Percentiles rank a stretch among this genome's conserved stretches.
These are phyloP conservation scores for Tricholoma bakamatsutake DNA, from an alignment of 768 basidiomycete genomes.

Conservation along the genomic window DNA sequence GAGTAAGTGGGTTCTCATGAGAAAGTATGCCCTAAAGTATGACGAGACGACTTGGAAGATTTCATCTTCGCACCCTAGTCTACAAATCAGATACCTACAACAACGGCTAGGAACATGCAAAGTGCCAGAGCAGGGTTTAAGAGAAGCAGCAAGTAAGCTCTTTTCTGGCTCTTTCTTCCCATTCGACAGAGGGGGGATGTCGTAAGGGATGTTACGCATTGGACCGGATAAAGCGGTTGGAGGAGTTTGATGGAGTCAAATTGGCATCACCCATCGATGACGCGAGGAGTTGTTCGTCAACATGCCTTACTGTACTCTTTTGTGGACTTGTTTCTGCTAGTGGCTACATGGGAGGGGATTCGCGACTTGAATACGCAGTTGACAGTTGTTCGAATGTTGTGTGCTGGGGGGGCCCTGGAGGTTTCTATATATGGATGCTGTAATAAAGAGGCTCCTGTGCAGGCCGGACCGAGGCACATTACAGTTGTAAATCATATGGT, in stretches of 20 bases:
- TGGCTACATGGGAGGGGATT: no score
- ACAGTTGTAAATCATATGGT: neutral
- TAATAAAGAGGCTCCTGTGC: neutral
- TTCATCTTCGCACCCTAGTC: neutral
- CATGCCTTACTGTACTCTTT: neutral
- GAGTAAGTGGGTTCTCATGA: neutral
- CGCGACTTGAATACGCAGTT: no score
- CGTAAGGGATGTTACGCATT: no score
- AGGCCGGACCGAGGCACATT: neutral
- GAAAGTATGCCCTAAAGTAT: neutral
- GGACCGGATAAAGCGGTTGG: no score
- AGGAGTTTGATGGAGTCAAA: no score
- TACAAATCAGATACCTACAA: neutral
- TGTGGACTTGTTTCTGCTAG: no score
- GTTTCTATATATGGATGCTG: neutral
- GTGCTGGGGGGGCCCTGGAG: no score
- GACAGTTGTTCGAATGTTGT: no score
- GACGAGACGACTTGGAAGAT: neutral
- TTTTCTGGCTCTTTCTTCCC: neutral
- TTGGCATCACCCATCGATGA: no score
- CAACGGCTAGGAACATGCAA: neutral
- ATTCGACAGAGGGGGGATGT: neutral
- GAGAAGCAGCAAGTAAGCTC: neutral
- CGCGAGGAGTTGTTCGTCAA: no score
- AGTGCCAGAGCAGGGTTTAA: neutral